Conservation (phyloP, 2,329 filamentous ascomycete species). For the Epichloe hybrida region DNA sequence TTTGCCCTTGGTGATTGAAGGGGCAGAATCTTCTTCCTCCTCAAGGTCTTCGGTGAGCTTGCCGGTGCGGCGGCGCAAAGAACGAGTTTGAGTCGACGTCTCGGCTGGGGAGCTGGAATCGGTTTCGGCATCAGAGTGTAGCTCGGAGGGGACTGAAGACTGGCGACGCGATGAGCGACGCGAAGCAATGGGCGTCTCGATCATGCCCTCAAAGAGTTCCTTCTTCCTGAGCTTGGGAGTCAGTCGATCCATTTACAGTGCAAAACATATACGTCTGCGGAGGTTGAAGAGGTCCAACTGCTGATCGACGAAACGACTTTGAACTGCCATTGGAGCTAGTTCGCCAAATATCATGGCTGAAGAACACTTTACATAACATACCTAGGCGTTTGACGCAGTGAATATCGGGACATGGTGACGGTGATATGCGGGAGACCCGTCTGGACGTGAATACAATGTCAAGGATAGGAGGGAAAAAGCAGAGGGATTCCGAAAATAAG, state of each 20-base stretch:
- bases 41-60: constrained; percentile 39
- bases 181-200: constrained; percentile 35
- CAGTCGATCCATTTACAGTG: constrained; percentile 1
- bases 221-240: constrained; percentile 34
- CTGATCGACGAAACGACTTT: not conserved
- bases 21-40: constrained; percentile 25
- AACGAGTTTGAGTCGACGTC: constrained; percentile 19
- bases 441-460: not conserved
- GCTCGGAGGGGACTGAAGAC: constrained; percentile 30
- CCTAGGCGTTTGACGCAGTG: constrained; percentile 19
- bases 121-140: constrained; percentile 31
- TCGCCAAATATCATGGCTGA: not conserved
- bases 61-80: constrained; percentile 31
- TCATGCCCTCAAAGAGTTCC: constrained; percentile 47
- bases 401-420: constrained; percentile 15
- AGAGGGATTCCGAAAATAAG: not conserved
- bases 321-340: not conserved
- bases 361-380: constrained; percentile 7
- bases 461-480: not conserved
- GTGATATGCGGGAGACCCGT: not conserved
- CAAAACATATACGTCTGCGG: not conserved
- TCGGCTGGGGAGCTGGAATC: constrained; percentile 36
- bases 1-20: constrained; percentile 20
- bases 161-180: constrained; percentile 36
- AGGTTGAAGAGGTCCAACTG: not conserved